Evolutionary conservation across 352 stramenopile genomes (phyloP), one percentile per base, ranked within the genome.

Genomic region (Phytophthora citricola): DNA sequence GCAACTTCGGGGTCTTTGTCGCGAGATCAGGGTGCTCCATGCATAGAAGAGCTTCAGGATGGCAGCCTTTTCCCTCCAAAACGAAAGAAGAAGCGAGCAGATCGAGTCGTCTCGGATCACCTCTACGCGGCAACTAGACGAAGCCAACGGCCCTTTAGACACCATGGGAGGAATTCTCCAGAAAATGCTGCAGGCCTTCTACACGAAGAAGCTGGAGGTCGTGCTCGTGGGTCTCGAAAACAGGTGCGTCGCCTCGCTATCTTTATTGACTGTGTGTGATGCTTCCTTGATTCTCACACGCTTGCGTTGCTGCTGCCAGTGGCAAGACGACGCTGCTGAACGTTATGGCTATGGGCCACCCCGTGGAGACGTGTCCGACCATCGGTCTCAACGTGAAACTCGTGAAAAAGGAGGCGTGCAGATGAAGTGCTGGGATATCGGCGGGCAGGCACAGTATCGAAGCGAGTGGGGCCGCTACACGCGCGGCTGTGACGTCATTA

Each of bases 401-500:
- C 32, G 96, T 99, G 56, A 96, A 98, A 93, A 98, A 91, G 80
- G 95, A 76, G 84, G 85, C 29, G 87, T 95, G 64, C 96, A 98
- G 73, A 99, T 99, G 96, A 99, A 99, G 78, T 99, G 97, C 76
- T 99, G 97, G 97, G 97, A 99, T 84, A 98, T 99, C 58, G 97
- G 96, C 41, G 97, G 97, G 9, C 95, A 99, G 78, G 94, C 95
- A 65, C 94, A 99, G 79, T 99, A 99, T 65, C 92, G 97, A 63
- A 94, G 83, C 57, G 92, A 98, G 67, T 98, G 92, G 92, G 91
- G 91, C 29, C 83, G 92, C 48, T 98, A 98, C 78, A 98, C 93
- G 60, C 95, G 97, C 58, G 97, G 97, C 44, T 99, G 97, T 79
- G 96, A 99, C 79, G 97, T 99, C 58, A 98, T 99, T 76, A 96